phyloP scores from a whole-genome alignment of 2,329 filamentous ascomycete genomes.

The Hypocreales sp. region DNA sequence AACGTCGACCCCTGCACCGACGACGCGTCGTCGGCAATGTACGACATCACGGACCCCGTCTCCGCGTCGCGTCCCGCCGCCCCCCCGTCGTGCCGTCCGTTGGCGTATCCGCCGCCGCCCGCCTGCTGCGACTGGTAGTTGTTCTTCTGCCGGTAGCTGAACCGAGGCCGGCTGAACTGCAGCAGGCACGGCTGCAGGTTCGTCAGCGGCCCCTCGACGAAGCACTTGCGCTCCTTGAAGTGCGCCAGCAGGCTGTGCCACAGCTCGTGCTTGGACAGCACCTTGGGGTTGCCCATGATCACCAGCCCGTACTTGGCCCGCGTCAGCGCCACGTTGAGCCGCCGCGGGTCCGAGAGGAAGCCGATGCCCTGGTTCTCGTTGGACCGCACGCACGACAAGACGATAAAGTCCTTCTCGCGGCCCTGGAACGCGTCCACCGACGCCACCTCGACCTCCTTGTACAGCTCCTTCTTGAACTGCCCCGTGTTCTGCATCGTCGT shows the following conservation, averaged over 20 bases:
- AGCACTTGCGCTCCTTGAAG: constrained; percentile 92
- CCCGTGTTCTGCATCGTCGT: constrained; percentile 98
- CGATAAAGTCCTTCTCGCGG: constrained; percentile 97
- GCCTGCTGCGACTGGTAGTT: constrained; percentile 55
- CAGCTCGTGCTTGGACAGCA: constrained; percentile 90
- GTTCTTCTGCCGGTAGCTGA: constrained; percentile 83
- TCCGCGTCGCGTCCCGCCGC: constrained; percentile 44
- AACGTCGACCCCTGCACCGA: constrained; percentile 88
- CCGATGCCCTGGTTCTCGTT: constrained; percentile 99
- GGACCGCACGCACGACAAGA: constrained; percentile 91
- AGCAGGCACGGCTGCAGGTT: constrained; percentile 93
- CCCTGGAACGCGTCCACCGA: constrained; percentile 98
- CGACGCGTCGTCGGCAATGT: constrained; percentile 93
- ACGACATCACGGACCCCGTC: constrained; percentile 79
- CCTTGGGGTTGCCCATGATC: constrained; percentile 94
- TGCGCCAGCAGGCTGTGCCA: constrained; percentile 93
- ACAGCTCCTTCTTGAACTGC: constrained; percentile 94
- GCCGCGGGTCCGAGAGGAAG: constrained; percentile 93
- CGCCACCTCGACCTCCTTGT: constrained; percentile 97
- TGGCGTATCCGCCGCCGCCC: constrained; percentile 18
- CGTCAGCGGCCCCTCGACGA: constrained; percentile 87
- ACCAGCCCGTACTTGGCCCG: constrained; percentile 94
- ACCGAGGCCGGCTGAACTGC: constrained; percentile 89
- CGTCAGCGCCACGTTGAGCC: constrained; percentile 92
- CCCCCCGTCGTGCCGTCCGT: constrained; percentile 24